Evolutionary conservation across 2,329 filamentous ascomycete species (phyloP).

Genomic region (Exophiala spinifera): DNA sequence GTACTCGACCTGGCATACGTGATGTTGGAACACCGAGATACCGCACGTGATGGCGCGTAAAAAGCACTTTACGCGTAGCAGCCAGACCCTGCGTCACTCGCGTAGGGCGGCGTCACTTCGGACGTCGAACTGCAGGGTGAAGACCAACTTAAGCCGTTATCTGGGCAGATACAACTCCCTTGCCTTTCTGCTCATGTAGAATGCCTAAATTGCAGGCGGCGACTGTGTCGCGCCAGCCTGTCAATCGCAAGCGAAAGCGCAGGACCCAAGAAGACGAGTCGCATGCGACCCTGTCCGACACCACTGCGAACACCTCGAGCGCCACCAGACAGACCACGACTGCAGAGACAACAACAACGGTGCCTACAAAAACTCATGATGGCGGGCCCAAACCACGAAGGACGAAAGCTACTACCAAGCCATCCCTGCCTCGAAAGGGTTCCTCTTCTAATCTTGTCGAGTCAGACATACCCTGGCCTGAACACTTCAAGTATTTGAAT

Average conservation of each 20-base stretch:
- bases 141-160: neutral
- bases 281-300: neutral
- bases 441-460: conserved; percentile 51
- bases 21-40: too few relatives aligned
- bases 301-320: neutral
- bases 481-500: conserved; percentile 67
- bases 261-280: conserved; percentile 34
- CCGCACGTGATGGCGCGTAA: neutral
- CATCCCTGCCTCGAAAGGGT: conserved; percentile 39
- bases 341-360: conserved; percentile 39
- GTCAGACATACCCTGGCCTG: conserved; percentile 66
- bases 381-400: conserved; percentile 53
- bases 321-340: neutral
- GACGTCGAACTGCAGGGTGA: too few relatives aligned
- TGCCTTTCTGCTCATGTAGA: neutral
- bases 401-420: conserved; percentile 37
- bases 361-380: conserved; percentile 58
- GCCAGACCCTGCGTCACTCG: neutral
- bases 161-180: neutral
- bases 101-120: too few relatives aligned
- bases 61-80: neutral
- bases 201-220: conserved; percentile 45
- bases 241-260: conserved; percentile 43
- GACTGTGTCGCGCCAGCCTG: conserved; percentile 40
- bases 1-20: too few relatives aligned